phyloP scores from a whole-genome alignment of 2,329 filamentous ascomycete genomes.

The Zarea fungicola region DNA sequence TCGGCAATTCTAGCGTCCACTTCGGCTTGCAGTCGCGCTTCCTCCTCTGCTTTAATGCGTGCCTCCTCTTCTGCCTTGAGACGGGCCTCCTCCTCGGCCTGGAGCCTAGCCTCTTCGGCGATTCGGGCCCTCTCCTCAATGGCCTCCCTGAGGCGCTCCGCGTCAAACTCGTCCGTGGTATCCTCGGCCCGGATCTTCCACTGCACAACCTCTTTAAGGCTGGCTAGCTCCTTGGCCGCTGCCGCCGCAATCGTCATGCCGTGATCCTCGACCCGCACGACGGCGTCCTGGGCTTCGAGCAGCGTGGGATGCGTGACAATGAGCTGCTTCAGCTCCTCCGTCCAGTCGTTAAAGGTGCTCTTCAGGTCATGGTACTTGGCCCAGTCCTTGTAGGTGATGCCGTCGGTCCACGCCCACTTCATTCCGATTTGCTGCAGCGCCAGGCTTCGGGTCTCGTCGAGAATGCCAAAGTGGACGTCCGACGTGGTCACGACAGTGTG shows the following conservation, averaged over 20 bases:
- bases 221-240: slow-evolving; percentile 72
- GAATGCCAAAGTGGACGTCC: slow-evolving; percentile 74
- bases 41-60: slow-evolving; percentile 16
- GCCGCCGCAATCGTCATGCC: slow-evolving; percentile 76
- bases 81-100: slow-evolving; percentile 18
- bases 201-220: slow-evolving; percentile 74
- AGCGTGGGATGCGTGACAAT: slow-evolving; percentile 70
- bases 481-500: slow-evolving; percentile 65
- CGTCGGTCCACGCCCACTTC: slow-evolving; percentile 93
- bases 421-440: slow-evolving; percentile 89
- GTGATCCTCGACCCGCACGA: slow-evolving; percentile 65
- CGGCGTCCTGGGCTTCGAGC: slow-evolving; percentile 59
- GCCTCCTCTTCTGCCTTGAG: slow-evolving; percentile 18
- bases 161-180: slow-evolving; percentile 71
- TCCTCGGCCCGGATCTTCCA: slow-evolving; percentile 80
- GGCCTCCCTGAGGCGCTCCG: slow-evolving; percentile 55
- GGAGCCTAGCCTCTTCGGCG: slow-evolving; percentile 28
- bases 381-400: slow-evolving; percentile 96
- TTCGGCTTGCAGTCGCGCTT: slow-evolving; percentile 22
- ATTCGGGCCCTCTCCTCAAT: slow-evolving; percentile 18
- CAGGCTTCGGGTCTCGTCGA: slow-evolving; percentile 76
- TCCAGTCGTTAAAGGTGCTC: slow-evolving; percentile 78
- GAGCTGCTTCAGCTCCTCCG: slow-evolving; percentile 70
- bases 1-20: slow-evolving; percentile 17
- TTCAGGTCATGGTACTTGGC: slow-evolving; percentile 87